Percentiles rank a stretch among this genome's conserved stretches.
phyloP scores from a whole-genome alignment of 495 filamentous ascomycete genomes.

The Amphirosellinia nigrospora region DNA sequence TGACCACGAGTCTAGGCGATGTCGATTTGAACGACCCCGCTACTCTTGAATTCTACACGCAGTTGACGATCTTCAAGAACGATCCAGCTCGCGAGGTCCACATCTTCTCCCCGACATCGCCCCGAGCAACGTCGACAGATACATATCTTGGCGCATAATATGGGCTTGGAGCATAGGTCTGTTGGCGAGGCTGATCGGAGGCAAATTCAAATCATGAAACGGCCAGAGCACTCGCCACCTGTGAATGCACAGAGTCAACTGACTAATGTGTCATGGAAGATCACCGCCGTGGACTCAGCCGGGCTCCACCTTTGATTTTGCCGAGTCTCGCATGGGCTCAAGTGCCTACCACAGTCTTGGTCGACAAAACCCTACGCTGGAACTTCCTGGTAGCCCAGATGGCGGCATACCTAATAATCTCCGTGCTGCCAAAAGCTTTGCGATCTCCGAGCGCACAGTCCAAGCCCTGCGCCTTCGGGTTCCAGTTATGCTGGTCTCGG shows the following conservation, averaged over 20 bases:
- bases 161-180: constrained; percentile 88
- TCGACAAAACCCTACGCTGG: constrained; percentile 77
- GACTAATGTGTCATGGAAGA: constrained; percentile 73
- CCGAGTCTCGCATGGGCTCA: constrained; percentile 78
- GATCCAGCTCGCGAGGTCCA: constrained; percentile 76
- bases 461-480: constrained; percentile 88
- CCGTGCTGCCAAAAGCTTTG: constrained; percentile 95
- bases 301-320: constrained; percentile 97
- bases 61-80: constrained; percentile 87
- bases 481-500: constrained; percentile 75
- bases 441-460: constrained; percentile 92
- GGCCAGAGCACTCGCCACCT: constrained; percentile 62
- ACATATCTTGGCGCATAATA: constrained; percentile 93
- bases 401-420: constrained; percentile 68
- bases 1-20: constrained; percentile 55
- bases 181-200: constrained; percentile 84
- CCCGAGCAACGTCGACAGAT: constrained; percentile 83
- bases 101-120: constrained; percentile 81
- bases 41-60: constrained; percentile 84
- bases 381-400: constrained; percentile 82
- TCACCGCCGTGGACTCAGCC: constrained; percentile 80
- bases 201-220: constrained; percentile 86
- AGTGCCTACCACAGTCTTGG: constrained; percentile 73
- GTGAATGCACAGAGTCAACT: constrained; percentile 67
- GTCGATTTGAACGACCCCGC: constrained; percentile 92